Conservation (phyloP, 1,284 basidiomycete genomes). For the Boletus semigastroideus region DNA sequence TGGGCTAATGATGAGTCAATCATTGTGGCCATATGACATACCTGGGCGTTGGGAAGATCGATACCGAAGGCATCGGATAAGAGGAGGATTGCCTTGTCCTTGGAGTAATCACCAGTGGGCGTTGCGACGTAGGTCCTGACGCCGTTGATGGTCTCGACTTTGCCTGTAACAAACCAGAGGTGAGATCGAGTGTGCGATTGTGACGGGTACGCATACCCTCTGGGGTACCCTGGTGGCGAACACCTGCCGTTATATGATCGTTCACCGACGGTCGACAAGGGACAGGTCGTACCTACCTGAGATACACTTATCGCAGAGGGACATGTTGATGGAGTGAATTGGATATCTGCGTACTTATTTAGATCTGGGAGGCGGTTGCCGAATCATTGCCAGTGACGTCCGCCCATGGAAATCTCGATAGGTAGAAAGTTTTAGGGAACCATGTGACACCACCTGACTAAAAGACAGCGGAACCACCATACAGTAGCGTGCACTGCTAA, state of each 20-base stretch:
- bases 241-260: constrained; percentile 9
- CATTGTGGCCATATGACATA: constrained; percentile 39
- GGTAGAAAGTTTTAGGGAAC: no score
- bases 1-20: not conserved
- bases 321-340: constrained; percentile 13
- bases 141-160: constrained; percentile 41
- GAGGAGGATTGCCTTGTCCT: constrained; percentile 58
- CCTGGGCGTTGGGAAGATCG: constrained; percentile 37
- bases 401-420: no score
- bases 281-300: constrained; percentile 15
- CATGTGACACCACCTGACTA: no score
- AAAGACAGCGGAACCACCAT: no score
- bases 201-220: constrained; percentile 15
- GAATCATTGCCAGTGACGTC: no score
- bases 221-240: constrained; percentile 23
- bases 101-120: constrained; percentile 46
- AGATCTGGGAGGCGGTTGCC: no score
- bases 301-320: constrained; percentile 24
- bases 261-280: not conserved
- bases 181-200: not conserved
- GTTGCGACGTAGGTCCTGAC: constrained; percentile 53
- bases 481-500: no score
- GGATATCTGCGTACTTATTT: no score
- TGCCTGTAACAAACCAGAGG: constrained; percentile 2
- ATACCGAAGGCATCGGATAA: constrained; percentile 68